These are phyloP conservation scores for Zea mays DNA, from an alignment of 176 grass and related monocot species.

Conservation along the genomic window Zm-B73-REFERENCE-NAM-5.0 NC_050097.1:17952001-17952500, in stretches of 20 bases:
- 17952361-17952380: slow-evolving; percentile 82
- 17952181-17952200: slow-evolving; percentile 70
- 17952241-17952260: slow-evolving; percentile 32
- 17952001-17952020: slow-evolving; percentile 26
- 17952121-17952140: slow-evolving; percentile 66
- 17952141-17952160: slow-evolving; percentile 84
- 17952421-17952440: slow-evolving; percentile 20
- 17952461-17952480: slow-evolving; percentile 11
- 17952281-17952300: not conserved
- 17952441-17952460: slow-evolving; percentile 43
- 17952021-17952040: slow-evolving; percentile 64
- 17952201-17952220: slow-evolving; percentile 58
- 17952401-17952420: slow-evolving; percentile 75
- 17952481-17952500: slow-evolving; percentile 1
- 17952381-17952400: slow-evolving; percentile 81
- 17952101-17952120: slow-evolving; percentile 48
- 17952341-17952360: slow-evolving; percentile 66
- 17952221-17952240: slow-evolving; percentile 58
- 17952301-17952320: slow-evolving; percentile 24
- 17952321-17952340: slow-evolving; percentile 89
- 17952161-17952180: slow-evolving; percentile 68
- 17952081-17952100: slow-evolving; percentile 72
- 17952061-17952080: slow-evolving; percentile 65
- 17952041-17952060: slow-evolving; percentile 66
- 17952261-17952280: slow-evolving; percentile 19